Base-by-base conservation (phyloP, 176 grass and related monocot genomes). In the Oryza officinalis region DNA sequence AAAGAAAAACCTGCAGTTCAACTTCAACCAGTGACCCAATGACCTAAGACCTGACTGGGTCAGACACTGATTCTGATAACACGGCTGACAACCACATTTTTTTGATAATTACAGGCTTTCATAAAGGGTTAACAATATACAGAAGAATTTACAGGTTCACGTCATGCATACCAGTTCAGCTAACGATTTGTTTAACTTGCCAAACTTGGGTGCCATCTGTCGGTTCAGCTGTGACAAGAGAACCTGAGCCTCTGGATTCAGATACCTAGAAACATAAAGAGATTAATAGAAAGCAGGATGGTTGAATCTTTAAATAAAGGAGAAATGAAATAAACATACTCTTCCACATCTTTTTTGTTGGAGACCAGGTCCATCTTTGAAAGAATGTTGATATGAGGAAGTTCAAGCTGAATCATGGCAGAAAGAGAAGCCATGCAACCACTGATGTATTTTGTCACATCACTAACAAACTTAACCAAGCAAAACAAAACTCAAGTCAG, bases 371-470 rank as follows among this genome's bases (percentile, higher is more conserved):
- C 97, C 97, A 99, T 99, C 75, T 99, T 99, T 41, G 97, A 92
- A 83, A 99, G 97, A 63, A 99, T 96, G 79, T 99, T 99, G 74
- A 99, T 83, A 75, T 99, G 97, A 40, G 97, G 93, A 81, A 99
- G 84, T 88, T 99, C 97, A 76, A 99, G 97, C 76, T 99, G 97
- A 89, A 99, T 81, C 97, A 96, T 99, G 10, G 97, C 93, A 81
- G 97, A 90, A 69, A 99, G 93, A 83, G 93, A 99, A 63, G 96
- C 93, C 91, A 99, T 89, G 84, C 93, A 99, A 70, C 96, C 93
- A 47, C 96, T 99, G 65, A 96, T 99, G 81, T 96, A 99, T 81
- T 99, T 99, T 20, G 93, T 90, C 67, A 99, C 96, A 86, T 99
- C 96, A 71, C 83, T 96, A 71, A 99, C 78, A 50, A 99, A 99